phyloP scores from a whole-genome alignment of 2,329 filamentous ascomycete genomes.

The Diaporthe longicolla region DNA sequence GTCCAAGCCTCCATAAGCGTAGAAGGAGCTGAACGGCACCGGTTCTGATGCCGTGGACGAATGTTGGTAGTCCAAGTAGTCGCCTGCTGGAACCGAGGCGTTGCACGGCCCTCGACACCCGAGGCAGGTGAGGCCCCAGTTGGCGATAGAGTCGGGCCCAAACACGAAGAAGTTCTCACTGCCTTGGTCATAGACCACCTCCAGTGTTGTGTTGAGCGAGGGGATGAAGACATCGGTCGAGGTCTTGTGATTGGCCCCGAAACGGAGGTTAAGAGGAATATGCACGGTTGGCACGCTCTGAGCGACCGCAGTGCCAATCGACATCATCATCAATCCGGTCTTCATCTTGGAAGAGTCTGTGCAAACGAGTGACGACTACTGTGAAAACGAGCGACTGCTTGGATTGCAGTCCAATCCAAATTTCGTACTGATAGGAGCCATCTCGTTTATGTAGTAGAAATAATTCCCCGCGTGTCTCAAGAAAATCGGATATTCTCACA shows the following conservation, averaged over 20 bases:
- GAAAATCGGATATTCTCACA: background rate
- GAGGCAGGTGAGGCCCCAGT: slow-evolving; percentile 41
- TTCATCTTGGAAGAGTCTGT: slow-evolving; percentile 19
- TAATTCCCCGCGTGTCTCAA: background rate
- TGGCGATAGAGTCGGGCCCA: slow-evolving; percentile 41
- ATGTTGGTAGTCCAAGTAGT: slow-evolving; percentile 31
- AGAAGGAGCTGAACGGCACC: slow-evolving; percentile 32
- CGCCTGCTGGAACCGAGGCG: slow-evolving; percentile 26
- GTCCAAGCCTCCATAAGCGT: slow-evolving; percentile 43
- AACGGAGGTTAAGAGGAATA: slow-evolving; percentile 36
- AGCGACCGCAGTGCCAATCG: slow-evolving; percentile 15
- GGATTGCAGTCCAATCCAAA: background rate
- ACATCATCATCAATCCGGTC: slow-evolving; percentile 20
- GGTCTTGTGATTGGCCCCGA: slow-evolving; percentile 43
- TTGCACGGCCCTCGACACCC: slow-evolving; percentile 41
- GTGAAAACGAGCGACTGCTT: background rate
- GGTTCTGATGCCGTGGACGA: slow-evolving; percentile 40
- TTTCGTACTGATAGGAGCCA: background rate
- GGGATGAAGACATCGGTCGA: slow-evolving; percentile 45
- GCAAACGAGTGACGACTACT: slow-evolving; percentile 12
- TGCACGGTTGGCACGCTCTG: slow-evolving; percentile 39
- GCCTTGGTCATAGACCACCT: slow-evolving; percentile 47
- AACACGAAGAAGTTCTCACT: slow-evolving; percentile 47
- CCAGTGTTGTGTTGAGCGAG: slow-evolving; percentile 44
- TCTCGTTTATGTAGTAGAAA: slow-evolving; percentile 4